A percentile compares a stretch with the other conserved stretches of the same genome.
Evolutionary conservation across 2,329 filamentous ascomycete genomes (phyloP).

Genomic region (Diaporthe australafricana): DNA sequence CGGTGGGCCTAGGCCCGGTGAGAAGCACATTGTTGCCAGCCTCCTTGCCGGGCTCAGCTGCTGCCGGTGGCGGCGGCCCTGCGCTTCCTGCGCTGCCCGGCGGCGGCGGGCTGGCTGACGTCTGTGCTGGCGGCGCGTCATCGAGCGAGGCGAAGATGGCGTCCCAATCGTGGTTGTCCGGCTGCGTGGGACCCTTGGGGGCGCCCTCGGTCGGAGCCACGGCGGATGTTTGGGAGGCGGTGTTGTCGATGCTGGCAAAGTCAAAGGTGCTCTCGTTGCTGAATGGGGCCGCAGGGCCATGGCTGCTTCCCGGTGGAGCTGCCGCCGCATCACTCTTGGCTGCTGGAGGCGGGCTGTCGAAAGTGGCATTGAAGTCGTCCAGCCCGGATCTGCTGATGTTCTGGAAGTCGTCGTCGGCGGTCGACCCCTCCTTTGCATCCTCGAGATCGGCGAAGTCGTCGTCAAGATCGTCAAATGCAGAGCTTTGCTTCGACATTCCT

Average conservation of each 20-base stretch:
- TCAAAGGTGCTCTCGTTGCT: conserved; percentile 69
- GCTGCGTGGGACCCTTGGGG: conserved; percentile 49
- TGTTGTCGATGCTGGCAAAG: conserved; percentile 61
- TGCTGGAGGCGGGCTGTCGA: conserved; percentile 75
- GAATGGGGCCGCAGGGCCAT: conserved; percentile 48
- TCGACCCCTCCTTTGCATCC: conserved; percentile 84
- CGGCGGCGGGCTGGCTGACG: conserved; percentile 42
- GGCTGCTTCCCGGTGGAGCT: conserved; percentile 37
- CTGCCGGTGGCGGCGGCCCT: conserved; percentile 39
- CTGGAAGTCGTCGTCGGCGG: conserved; percentile 85
- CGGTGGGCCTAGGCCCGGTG: conserved; percentile 38
- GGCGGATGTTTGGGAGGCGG: conserved; percentile 45
- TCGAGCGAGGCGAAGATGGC: conserved; percentile 89
- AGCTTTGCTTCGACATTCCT: conserved; percentile 54
- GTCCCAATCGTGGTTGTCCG: conserved; percentile 87
- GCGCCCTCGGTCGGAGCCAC: conserved; percentile 52
- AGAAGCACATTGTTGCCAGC: conserved; percentile 39
- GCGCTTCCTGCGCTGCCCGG: conserved; percentile 39
- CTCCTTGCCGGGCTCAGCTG: conserved; percentile 42
- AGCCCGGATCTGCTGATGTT: conserved; percentile 77
- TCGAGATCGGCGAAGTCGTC: conserved; percentile 85
- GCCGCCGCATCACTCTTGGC: conserved; percentile 66
- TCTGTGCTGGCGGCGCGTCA: conserved; percentile 51
- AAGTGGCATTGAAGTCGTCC: conserved; percentile 85
- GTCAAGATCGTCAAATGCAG: conserved; percentile 80